These are phyloP conservation scores for Tylopilus sp. DNA, from an alignment of 768 basidiomycete species.

Conservation along the genomic window DNA sequence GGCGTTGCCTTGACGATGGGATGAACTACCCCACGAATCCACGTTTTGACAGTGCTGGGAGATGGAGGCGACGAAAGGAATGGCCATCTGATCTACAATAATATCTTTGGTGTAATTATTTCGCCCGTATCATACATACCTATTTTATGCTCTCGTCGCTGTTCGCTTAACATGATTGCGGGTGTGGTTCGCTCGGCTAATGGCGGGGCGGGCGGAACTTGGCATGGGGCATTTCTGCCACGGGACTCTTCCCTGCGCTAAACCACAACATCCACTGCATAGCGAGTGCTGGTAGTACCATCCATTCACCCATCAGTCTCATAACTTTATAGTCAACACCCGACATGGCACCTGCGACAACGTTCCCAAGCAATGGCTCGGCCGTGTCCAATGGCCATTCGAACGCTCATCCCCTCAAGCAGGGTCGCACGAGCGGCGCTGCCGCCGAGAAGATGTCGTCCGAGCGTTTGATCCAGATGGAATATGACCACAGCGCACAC, in stretches of 20 bases:
- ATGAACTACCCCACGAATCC: constrained; percentile 65
- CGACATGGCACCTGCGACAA: constrained; percentile 27
- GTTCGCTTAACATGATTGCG: too few relatives aligned
- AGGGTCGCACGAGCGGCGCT: constrained; percentile 2
- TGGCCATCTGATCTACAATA: constrained; percentile 69
- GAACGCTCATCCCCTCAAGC: constrained; percentile 15
- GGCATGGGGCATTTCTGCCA: neutral
- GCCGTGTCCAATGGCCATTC: constrained; percentile 13
- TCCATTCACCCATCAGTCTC: neutral
- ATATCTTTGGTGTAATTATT: constrained; percentile 14
- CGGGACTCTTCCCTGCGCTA: neutral
- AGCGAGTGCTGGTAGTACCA: too few relatives aligned
- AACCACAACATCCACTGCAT: constrained; percentile 5
- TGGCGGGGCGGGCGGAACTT: constrained; percentile 24
- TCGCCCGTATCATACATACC: neutral
- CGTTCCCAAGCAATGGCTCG: neutral
- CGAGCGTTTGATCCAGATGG: constrained; percentile 72
- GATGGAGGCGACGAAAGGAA: constrained; percentile 60
- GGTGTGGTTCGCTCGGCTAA: neutral
- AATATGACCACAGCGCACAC: constrained; percentile 82
- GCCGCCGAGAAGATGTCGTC: constrained; percentile 42
- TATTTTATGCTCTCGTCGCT: neutral
- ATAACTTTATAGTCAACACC: too few relatives aligned
- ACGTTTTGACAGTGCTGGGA: constrained; percentile 66
- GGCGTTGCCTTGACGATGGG: constrained; percentile 56